A percentile compares a stretch with the other conserved stretches of the same genome.
These are phyloP conservation scores for Urochloa ruziziensis DNA, from an alignment of 176 grass and related monocot species.

Conservation along the genomic window DNA sequence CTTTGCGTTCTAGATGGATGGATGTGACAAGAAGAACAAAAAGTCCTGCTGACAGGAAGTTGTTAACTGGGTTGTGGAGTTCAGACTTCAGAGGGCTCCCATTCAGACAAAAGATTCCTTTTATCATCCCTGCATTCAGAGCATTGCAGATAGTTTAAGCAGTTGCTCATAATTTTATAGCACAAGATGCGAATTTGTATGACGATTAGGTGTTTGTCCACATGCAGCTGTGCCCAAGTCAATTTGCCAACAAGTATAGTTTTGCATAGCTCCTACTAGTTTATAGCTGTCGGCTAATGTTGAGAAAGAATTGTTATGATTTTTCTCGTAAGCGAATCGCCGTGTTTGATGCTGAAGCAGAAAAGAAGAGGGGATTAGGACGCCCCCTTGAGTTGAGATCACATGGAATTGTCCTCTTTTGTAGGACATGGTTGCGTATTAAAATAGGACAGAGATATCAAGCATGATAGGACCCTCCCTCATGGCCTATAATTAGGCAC, in stretches of 20 bases:
- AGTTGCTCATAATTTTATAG: constrained; percentile 25
- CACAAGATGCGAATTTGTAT: constrained; percentile 43
- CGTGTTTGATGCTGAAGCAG: constrained; percentile 30
- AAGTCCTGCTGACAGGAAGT: constrained; percentile 17
- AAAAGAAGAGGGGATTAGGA: constrained; percentile 34
- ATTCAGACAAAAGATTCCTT: constrained; percentile 43
- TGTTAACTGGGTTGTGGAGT: constrained; percentile 13
- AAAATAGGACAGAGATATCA: constrained; percentile 41
- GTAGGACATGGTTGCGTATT: constrained; percentile 23
- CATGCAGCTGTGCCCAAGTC: constrained; percentile 56
- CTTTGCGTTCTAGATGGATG: constrained; percentile 16
- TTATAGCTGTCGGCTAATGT: constrained; percentile 41
- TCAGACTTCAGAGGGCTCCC: constrained; percentile 11
- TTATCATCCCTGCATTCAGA: constrained; percentile 19
- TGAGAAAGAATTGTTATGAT: not conserved
- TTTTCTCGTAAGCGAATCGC: constrained; percentile 38
- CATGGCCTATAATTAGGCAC: constrained; percentile 8
- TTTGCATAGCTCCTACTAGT: constrained; percentile 19
- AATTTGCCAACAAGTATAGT: constrained; percentile 26
- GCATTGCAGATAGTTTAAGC: constrained; percentile 28
- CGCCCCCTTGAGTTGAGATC: constrained; percentile 28
- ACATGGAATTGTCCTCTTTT: constrained; percentile 43
- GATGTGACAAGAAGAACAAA: constrained; percentile 25
- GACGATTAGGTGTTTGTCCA: constrained; percentile 50
- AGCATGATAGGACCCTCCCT: constrained; percentile 25